Conservation (phyloP, 2,329 filamentous ascomycete species). For the Pochonia chlamydosporia region DNA sequence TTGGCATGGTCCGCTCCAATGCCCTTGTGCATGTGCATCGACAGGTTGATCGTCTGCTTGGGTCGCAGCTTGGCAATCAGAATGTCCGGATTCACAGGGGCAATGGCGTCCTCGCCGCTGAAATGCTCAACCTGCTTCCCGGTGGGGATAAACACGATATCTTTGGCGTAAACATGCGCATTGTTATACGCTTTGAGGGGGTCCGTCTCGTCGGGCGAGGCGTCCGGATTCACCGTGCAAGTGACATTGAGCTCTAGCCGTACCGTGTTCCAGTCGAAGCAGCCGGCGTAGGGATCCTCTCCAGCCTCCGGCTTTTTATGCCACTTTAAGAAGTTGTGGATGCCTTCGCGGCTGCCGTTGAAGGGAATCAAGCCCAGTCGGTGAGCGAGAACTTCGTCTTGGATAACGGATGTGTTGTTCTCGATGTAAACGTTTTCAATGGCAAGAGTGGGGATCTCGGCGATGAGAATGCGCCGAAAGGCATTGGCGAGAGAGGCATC, state of each 20-base stretch:
- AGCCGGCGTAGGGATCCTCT: constrained; percentile 54
- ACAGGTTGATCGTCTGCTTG: constrained; percentile 77
- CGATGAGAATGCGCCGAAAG: constrained; percentile 90
- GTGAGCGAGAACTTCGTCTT: constrained; percentile 92
- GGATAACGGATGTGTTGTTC: constrained; percentile 97
- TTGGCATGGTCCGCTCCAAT: constrained; percentile 93
- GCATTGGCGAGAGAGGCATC: constrained; percentile 94
- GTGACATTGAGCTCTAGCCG: constrained; percentile 69
- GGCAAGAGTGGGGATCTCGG: constrained; percentile 89
- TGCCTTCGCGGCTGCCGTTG: constrained; percentile 68
- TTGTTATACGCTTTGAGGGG: constrained; percentile 80
- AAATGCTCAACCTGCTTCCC: constrained; percentile 70
- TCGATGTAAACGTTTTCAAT: constrained; percentile 90
- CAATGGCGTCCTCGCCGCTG: constrained; percentile 60
- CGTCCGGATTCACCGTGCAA: constrained; percentile 74
- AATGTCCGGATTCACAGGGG: constrained; percentile 83
- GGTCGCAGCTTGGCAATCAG: constrained; percentile 91
- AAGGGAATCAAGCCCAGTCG: constrained; percentile 88
- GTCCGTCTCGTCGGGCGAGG: constrained; percentile 67
- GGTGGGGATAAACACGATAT: constrained; percentile 70
- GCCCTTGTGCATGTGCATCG: constrained; percentile 93
- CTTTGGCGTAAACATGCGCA: constrained; percentile 73
- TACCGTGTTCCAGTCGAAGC: constrained; percentile 81
- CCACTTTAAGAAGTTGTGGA: constrained; percentile 75
- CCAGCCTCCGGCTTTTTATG: constrained; percentile 64